Evolutionary conservation across 192 early-diverging fungal species (phyloP).

Genomic region (Backusella macrospora): DNA sequence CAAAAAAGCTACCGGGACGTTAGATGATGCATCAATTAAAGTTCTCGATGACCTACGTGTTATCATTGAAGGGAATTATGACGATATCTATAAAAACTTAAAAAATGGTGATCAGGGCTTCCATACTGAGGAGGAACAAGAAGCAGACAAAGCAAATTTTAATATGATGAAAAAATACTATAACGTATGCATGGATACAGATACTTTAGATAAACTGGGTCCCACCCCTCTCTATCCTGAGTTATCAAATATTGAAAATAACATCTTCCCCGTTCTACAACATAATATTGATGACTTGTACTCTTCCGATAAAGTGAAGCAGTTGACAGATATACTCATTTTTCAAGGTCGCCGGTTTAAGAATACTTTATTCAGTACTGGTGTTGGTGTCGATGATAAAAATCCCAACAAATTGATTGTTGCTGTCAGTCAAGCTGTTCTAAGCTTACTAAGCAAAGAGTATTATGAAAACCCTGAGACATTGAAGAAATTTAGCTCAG

Average conservation of each 20-base stretch:
- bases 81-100: slow-evolving; percentile 21
- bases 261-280: slow-evolving; percentile 13
- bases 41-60: slow-evolving; percentile 44
- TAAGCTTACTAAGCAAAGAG: slow-evolving; percentile 61
- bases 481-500: slow-evolving; percentile 43
- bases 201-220: slow-evolving; percentile 39
- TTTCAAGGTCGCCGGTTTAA: background rate
- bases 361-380: slow-evolving; percentile 49
- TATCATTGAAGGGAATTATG: slow-evolving; percentile 52
- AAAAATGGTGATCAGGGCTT: slow-evolving; percentile 20
- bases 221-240: slow-evolving; percentile 44
- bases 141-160: slow-evolving; percentile 54
- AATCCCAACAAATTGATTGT: slow-evolving; percentile 57
- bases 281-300: background rate
- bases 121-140: slow-evolving; percentile 32
- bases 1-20: slow-evolving; percentile 23
- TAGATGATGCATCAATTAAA: slow-evolving; percentile 22
- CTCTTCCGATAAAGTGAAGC: background rate
- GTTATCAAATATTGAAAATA: slow-evolving; percentile 35
- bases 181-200: slow-evolving; percentile 55
- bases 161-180: slow-evolving; percentile 58
- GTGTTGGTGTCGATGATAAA: slow-evolving; percentile 56
- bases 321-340: background rate
- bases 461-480: slow-evolving; percentile 59
- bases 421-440: slow-evolving; percentile 49